Evolutionary conservation across 257 asterid genomes (phyloP).

Genomic region (Fraxinus anomala): DNA sequence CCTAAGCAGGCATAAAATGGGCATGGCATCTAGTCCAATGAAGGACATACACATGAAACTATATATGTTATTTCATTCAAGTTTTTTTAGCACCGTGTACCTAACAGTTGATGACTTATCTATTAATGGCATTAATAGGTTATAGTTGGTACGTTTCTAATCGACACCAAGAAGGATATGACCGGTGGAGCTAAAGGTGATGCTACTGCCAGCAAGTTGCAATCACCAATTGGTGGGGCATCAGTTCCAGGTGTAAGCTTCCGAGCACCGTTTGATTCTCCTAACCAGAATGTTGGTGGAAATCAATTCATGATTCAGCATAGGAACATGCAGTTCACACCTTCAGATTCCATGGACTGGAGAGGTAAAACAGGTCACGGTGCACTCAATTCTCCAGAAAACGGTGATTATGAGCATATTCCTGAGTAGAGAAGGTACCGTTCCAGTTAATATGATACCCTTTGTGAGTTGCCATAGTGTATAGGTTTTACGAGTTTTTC

Average conservation of each 20-base stretch:
- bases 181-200: slow-evolving; percentile 29
- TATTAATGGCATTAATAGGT: slow-evolving; percentile 35
- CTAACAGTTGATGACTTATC: background rate
- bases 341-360: slow-evolving; percentile 47
- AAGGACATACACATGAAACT: background rate
- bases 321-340: slow-evolving; percentile 41
- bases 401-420: slow-evolving; percentile 47
- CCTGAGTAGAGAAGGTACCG: slow-evolving; percentile 30
- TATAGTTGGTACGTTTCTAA: slow-evolving; percentile 51
- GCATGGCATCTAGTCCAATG: background rate
- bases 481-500: slow-evolving; percentile 36
- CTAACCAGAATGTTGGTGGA: slow-evolving; percentile 48
- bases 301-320: slow-evolving; percentile 44
- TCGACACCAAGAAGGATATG: slow-evolving; percentile 48
- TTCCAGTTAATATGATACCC: background rate
- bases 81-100: background rate
- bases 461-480: slow-evolving; percentile 26
- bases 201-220: slow-evolving; percentile 39
- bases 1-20: too few species aligned
- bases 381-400: slow-evolving; percentile 49
- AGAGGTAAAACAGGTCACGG: slow-evolving; percentile 38
- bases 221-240: slow-evolving; percentile 47
- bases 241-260: slow-evolving; percentile 43
- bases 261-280: slow-evolving; percentile 41
- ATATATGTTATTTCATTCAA: background rate